phyloP scores from a whole-genome alignment of 371 early-diverging fungal species.

The Thermomucor indicae-seudaticae region DNA sequence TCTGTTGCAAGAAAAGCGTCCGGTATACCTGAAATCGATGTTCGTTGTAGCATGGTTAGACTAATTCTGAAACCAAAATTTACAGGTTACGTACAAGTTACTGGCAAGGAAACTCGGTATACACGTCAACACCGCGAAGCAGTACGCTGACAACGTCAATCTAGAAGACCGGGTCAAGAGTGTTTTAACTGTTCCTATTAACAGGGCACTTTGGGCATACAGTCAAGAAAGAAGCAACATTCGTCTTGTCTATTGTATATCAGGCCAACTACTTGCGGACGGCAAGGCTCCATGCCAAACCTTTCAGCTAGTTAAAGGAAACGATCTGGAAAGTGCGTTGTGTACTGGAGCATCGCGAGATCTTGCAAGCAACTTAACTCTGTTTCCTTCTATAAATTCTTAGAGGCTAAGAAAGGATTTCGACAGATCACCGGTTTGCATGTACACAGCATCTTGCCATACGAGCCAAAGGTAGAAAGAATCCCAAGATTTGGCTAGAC shows the following conservation, averaged over 20 bases:
- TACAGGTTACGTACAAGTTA: constrained; percentile 6
- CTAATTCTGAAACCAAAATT: background rate
- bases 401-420: constrained; percentile 6
- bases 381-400: too few species aligned
- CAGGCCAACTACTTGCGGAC: background rate
- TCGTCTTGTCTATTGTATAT: constrained; percentile 4
- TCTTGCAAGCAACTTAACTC: too few species aligned
- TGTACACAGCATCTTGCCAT: constrained; percentile 5
- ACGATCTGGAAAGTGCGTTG: constrained; percentile 6
- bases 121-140: constrained; percentile 13
- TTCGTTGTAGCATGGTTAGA: background rate
- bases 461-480: constrained; percentile 4
- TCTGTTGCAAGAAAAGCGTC: constrained; percentile 8
- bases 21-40: background rate
- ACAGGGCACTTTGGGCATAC: constrained; percentile 10
- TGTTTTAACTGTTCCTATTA: background rate
- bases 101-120: constrained; percentile 4
- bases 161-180: background rate
- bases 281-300: background rate
- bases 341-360: background rate
- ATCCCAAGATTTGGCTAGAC: too few species aligned
- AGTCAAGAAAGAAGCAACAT: background rate
- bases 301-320: background rate
- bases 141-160: background rate
- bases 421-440: constrained; percentile 5